Percentiles rank a stretch among this genome's conserved stretches.
Conservation (phyloP, 2,329 filamentous ascomycete genomes). For the Ophiostoma australiae region DNA sequence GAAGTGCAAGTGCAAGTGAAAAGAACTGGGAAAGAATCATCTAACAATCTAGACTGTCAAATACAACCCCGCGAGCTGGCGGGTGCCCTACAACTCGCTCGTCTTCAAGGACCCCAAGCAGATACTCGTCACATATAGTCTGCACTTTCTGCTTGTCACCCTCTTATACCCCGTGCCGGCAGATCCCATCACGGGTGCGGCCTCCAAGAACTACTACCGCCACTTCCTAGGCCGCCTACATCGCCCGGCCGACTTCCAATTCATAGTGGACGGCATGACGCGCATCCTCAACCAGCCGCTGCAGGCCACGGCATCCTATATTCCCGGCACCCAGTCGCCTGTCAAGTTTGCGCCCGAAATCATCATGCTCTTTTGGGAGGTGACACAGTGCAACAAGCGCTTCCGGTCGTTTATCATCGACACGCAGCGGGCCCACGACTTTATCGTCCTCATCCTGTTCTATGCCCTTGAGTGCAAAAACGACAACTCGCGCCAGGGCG, state of each 20-base stretch:
- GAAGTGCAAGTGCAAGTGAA: too few relatives aligned
- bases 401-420: constrained; percentile 97
- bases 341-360: constrained; percentile 90
- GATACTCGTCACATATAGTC: constrained; percentile 81
- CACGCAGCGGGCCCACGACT: constrained; percentile 87
- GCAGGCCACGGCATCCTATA: constrained; percentile 80
- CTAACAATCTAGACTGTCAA: constrained; percentile 66
- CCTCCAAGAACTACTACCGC: constrained; percentile 86
- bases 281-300: constrained; percentile 88
- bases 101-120: constrained; percentile 89
- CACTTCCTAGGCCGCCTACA: constrained; percentile 88
- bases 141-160: constrained; percentile 83
- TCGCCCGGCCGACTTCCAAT: constrained; percentile 94
- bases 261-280: constrained; percentile 90
- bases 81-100: constrained; percentile 87
- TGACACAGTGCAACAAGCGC: constrained; percentile 93
- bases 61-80: constrained; percentile 92
- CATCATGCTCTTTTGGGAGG: constrained; percentile 96
- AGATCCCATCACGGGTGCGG: constrained; percentile 15
- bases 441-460: constrained; percentile 82
- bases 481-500: constrained; percentile 81
- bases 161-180: constrained; percentile 77
- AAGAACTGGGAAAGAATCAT: neutral
- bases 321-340: constrained; percentile 75
- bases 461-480: constrained; percentile 87